Base-by-base conservation (phyloP, 345 rosid genomes). In the Barbarea vulgaris region DNA sequence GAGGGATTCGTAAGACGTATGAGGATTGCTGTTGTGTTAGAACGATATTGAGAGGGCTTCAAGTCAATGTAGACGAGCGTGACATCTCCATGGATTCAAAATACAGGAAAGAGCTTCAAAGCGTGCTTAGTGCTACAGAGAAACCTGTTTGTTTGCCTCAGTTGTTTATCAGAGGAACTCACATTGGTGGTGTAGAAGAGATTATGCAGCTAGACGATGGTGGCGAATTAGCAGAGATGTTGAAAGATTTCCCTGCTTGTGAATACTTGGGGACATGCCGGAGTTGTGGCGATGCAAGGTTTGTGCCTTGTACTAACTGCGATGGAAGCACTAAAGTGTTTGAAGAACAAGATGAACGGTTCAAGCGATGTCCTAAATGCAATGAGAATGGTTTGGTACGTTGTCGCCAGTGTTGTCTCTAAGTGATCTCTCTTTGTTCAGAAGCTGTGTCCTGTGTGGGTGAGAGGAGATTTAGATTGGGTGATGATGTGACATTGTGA, bases 71-170 rank as follows among this genome's bases (percentile, higher is more conserved):
- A 1, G 97, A 91, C 46, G 97, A 90, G 42, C 74, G 95, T 19
- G 98, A 94, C 76, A 86, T 94, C 41, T 94, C 97, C 0, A 88
- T 94, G 97, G 96, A 94, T 78, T 88, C 88, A 0, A 80, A 77
- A 18, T 91, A 83, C 77, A 88, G 85, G 62, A 88, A 83, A 52
- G 98, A 91, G 75, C 69, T 94, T 67, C 87, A 86, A 51, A 46
- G 21, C 8, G 1, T 69, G 74, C 69, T 88, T 7, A 82, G 63
- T 1, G 74, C 37, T 3, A 41, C 0, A 9, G 83, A 84, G 50
- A 83, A 80, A 71, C 53, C 78, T 12, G 70, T 84, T 73, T 68
- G 77, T 65, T 82, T 88, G 72, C 99, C 97, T 1, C 89, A 85
- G 70, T 89, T 90, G 68, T 92, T 92, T 73, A 81, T 95, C 4